A percentile compares a stretch with the other conserved stretches of the same genome.
phyloP scores from a whole-genome alignment of 441 rosid species.

The Mallotus repandus region DNA sequence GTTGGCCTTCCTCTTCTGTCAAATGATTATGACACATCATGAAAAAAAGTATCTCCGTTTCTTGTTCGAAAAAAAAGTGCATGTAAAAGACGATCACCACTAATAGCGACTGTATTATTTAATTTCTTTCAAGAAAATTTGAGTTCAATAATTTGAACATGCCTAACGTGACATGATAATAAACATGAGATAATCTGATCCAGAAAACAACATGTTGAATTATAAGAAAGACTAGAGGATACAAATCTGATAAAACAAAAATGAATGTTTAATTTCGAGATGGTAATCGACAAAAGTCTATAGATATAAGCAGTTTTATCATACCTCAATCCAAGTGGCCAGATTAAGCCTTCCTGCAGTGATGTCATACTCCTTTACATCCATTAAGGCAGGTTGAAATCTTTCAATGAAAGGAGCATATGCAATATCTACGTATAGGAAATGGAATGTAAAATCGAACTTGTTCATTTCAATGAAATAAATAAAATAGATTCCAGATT shows the following conservation, averaged over 20 bases:
- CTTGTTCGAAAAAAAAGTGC: too few relatives aligned
- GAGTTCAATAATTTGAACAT: not conserved
- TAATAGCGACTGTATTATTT: too few relatives aligned
- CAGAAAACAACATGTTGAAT: too few relatives aligned
- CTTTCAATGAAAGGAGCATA: slow-evolving; percentile 78
- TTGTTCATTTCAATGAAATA: too few relatives aligned
- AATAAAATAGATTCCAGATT: too few relatives aligned
- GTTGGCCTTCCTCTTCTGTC: too few relatives aligned
- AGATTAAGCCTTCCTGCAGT: slow-evolving; percentile 66
- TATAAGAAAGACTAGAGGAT: not conserved
- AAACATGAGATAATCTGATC: too few relatives aligned
- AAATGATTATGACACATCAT: too few relatives aligned
- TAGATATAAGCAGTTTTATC: not conserved
- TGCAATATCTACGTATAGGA: slow-evolving; percentile 61
- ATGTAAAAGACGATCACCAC: not conserved
- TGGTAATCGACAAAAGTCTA: not conserved
- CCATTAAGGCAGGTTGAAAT: slow-evolving; percentile 44
- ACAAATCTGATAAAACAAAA: not conserved
- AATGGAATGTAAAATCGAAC: slow-evolving; percentile 2
- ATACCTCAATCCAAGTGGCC: slow-evolving; percentile 75
- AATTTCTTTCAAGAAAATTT: too few relatives aligned
- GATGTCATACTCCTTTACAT: slow-evolving; percentile 52
- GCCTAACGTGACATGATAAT: too few relatives aligned
- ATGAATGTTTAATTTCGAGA: not conserved
- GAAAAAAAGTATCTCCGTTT: too few relatives aligned